Evolutionary conservation across 2,329 filamentous ascomycete species (phyloP).

Genomic region (Colletotrichum melonis): DNA sequence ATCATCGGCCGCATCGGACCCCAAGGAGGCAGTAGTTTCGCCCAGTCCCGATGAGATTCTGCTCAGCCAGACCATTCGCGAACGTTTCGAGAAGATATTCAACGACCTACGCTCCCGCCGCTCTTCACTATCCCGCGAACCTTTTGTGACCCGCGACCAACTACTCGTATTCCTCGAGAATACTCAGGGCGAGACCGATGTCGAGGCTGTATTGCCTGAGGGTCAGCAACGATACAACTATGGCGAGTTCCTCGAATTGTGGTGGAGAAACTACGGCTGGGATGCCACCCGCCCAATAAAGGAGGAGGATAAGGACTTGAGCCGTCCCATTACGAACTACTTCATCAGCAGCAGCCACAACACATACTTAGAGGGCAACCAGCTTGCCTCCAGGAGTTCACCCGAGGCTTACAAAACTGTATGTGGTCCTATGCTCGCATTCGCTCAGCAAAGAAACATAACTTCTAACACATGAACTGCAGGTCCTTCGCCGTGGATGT

Average conservation of each 20-base stretch:
- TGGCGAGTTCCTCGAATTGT: conserved; percentile 62
- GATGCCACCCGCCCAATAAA: conserved; percentile 57
- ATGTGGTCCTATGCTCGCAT: conserved; percentile 45
- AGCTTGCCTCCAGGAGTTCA: conserved; percentile 81
- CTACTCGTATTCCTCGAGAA: conserved; percentile 62
- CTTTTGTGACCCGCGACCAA: conserved; percentile 45
- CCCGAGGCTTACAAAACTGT: conserved; percentile 83
- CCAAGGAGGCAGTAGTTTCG: conserved; percentile 10
- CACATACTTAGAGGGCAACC: conserved; percentile 90
- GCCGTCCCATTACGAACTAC: conserved; percentile 84
- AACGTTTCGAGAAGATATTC: conserved; percentile 60
- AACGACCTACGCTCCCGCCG: conserved; percentile 53
- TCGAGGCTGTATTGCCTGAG: conserved; percentile 43
- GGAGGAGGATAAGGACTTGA: conserved; percentile 64
- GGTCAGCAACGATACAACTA: conserved; percentile 56
- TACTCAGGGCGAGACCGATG: conserved; percentile 57
- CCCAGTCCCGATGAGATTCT: conserved; percentile 46
- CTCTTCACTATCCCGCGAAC: conserved; percentile 42
- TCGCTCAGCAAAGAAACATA: not conserved
- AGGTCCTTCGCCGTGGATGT: conserved; percentile 81
- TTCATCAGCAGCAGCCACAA: conserved; percentile 97
- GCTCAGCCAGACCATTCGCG: conserved; percentile 61
- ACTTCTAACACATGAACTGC: conserved; percentile 14
- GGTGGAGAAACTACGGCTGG: conserved; percentile 56
- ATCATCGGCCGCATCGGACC: conserved; percentile 26